Conservation (phyloP, 768 basidiomycete genomes). For the Brasilioporus rufonigricans region DNA sequence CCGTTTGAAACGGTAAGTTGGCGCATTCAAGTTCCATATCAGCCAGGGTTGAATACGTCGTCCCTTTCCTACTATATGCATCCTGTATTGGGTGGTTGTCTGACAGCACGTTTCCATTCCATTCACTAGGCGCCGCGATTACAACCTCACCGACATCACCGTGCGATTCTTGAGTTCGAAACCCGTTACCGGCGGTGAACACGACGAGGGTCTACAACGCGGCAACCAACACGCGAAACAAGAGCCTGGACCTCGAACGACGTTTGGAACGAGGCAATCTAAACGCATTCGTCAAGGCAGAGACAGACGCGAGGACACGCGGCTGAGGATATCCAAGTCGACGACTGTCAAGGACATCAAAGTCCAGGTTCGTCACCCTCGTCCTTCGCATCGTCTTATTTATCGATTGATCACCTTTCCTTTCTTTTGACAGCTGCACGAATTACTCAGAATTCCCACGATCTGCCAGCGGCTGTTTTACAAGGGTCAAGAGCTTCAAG, state of each 20-base stretch:
- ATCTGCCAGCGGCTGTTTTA: conserved; percentile 74
- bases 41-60: conserved; percentile 6
- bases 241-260: conserved; percentile 36
- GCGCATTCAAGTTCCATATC: conserved; percentile 8
- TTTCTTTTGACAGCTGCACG: conserved; percentile 49
- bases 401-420: not conserved
- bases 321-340: conserved; percentile 55
- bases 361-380: conserved; percentile 48
- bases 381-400: not conserved
- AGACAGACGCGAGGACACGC: conserved; percentile 48
- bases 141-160: conserved; percentile 59
- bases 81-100: conserved; percentile 6
- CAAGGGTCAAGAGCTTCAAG: conserved; percentile 58
- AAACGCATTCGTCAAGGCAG: conserved; percentile 63
- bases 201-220: conserved; percentile 26
- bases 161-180: conserved; percentile 44
- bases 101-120: conserved; percentile 19
- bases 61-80: conserved; percentile 5
- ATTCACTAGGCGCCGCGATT: conserved; percentile 38
- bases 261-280: conserved; percentile 57
- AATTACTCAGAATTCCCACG: conserved; percentile 62
- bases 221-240: conserved; percentile 27
- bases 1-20: conserved; percentile 51
- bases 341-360: conserved; percentile 81
- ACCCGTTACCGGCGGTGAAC: conserved; percentile 31